Base-by-base conservation (phyloP, 495 filamentous ascomycete genomes). In the Aspergillus egyptiacus region DNA sequence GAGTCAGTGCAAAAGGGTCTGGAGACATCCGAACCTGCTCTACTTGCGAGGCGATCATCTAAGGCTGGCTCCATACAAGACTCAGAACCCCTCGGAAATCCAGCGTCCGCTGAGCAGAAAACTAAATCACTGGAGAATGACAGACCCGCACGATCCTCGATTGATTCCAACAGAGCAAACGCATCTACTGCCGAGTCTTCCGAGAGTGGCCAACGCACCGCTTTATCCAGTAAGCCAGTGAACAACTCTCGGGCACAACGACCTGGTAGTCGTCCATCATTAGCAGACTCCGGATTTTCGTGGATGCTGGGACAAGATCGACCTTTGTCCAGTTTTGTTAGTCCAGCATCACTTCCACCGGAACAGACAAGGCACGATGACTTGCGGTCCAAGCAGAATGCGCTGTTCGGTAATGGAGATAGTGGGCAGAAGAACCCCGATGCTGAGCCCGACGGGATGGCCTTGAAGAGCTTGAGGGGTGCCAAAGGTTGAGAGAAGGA, bases 261-360 rank as follows among this genome's bases (percentile, higher is more conserved):
- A 32, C 38, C 56, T 15, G 46, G 39, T 14, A 32, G 42, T 17
- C 57, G 53, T 17, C 49, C 55, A 11, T 59, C 53, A 25, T 72
- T 98, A 13, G 84, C 89, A 13, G 83, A 96, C 51, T 89, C 90
- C 22, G 85, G 82, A 7, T 96, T 96, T 62, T 85, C 91, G 9
- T 98, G 91, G 91, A 97, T 98, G 90, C 75, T 98, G n/a, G 81
- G 75, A 20, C 71, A 77, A 46, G 73, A 72, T 39, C 68, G 69
- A 24, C 66, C 67, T 32, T 64, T 73, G 20, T 75, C 70, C 9
- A 66, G 62, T 30, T 78, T 79, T 61, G 73, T 79, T 10, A 68
- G 71, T 42, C 67, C 74, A 10, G 65, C 66, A 22, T 75, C 75
- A 19, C 64, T 71, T 18, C 71, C 67, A 7, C 70, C 72, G 18